Base-by-base conservation (phyloP, 75 land plant genomes). In the Ceratopteris richardii region DNA sequence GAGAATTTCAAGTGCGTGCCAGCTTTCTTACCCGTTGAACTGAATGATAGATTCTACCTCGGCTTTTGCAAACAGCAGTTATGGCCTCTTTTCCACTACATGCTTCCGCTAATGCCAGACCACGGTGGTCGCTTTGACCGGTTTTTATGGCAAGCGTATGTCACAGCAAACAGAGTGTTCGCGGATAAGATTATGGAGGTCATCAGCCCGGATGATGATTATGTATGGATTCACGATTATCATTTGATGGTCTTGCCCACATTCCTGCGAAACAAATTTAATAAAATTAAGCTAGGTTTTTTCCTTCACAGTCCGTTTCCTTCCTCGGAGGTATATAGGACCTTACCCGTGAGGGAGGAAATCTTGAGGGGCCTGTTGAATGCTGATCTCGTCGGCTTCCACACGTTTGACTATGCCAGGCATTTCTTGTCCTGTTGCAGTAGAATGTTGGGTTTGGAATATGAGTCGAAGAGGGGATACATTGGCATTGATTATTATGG, bases 11-110 rank as follows among this genome's bases (percentile, higher is more conserved):
- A 69, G 19, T 84, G 88, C 44, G 86, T 84, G 17, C 82, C 88
- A 21, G 76, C 79, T 0, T 84, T 84, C 28, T 21, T 72, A 5
- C 70, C 72, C 12, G 55, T 41, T 14, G 86, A 82, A 33, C 60
- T 84, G 51, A 44, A 33, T 27, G 51, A 43, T 44, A 64, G 73
- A 37, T 82, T 51, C 55, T 84, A 84, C 61, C 86, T 82, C 63
- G 88, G 88, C 9, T 84, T 84, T 55, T 84, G 88, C 56, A 84
- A 84, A 70, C 86, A 78, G 67, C 82, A 82, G 20, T 37, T 84
- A 25, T 84, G 88, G 88, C 88, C 88, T 0, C 64, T 84, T 33
- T 82, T 84, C 37, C 88, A 84, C 30, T 84, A 84, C 63, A 75
- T 78, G 79, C 69, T 84, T 1, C 82, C 82, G 30, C 69, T 86